Evolutionary conservation across 768 basidiomycete genomes (phyloP).

Genomic region (Lentinula boryana): DNA sequence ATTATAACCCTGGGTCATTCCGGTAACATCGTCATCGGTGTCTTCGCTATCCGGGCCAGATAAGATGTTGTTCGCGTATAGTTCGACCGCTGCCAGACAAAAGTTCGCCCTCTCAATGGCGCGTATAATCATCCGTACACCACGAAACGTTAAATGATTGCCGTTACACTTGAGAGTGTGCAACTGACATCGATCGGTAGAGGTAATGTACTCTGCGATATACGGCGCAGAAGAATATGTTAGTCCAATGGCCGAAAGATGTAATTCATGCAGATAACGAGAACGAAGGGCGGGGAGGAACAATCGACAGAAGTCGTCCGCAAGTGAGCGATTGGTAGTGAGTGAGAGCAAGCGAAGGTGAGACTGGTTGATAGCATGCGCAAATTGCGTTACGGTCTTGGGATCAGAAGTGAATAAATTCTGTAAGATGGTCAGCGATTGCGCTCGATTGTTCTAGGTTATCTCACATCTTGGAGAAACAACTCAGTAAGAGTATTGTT

Average conservation of each 20-base stretch:
- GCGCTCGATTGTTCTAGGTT: neutral
- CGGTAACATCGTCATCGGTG: conserved; percentile 26
- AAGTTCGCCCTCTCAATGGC: conserved; percentile 43
- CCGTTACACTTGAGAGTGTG: conserved; percentile 47
- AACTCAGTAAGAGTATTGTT: conserved; percentile 43
- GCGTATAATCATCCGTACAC: conserved; percentile 37
- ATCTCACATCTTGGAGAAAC: conserved; percentile 53
- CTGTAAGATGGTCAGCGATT: conserved; percentile 22
- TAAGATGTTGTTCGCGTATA: conserved; percentile 42
- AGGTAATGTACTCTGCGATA: conserved; percentile 45
- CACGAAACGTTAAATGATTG: conserved; percentile 43
- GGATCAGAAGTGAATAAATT: conserved; percentile 35
- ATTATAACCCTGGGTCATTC: conserved; percentile 7
- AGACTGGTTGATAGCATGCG: conserved; percentile 49
- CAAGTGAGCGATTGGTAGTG: conserved; percentile 41
- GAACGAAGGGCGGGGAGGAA: conserved; percentile 49
- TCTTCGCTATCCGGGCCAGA: conserved; percentile 36
- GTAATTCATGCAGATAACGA: conserved; percentile 44
- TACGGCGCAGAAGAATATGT: conserved; percentile 33
- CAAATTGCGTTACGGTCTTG: conserved; percentile 30
- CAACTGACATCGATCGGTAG: conserved; percentile 39
- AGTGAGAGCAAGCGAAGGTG: conserved; percentile 44
- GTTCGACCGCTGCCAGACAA: conserved; percentile 38
- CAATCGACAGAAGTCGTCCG: conserved; percentile 39
- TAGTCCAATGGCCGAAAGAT: conserved; percentile 47